Evolutionary conservation across 306 rosid species (phyloP).

Genomic region (Lithocarpus polystachyus): DNA sequence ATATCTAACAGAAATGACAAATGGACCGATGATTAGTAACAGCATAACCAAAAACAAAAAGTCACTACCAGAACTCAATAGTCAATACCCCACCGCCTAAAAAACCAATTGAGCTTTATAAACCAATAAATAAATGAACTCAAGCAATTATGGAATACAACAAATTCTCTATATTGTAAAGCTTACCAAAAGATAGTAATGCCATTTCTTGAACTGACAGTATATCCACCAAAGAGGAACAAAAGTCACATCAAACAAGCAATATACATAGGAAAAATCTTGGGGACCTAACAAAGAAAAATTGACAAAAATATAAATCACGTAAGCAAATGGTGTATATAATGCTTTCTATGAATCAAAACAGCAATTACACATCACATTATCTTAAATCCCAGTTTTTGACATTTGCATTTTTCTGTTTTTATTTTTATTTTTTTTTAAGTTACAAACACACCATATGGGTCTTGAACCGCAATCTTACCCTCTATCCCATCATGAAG

Average conservation of each 20-base stretch:
- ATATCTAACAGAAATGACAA: not conserved
- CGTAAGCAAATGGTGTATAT: not conserved
- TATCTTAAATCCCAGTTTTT: too few relatives aligned
- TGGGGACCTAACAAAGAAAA: conserved; percentile 67
- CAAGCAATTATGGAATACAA: not conserved
- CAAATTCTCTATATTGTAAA: not conserved
- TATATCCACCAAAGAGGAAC: conserved; percentile 95
- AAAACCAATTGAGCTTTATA: not conserved
- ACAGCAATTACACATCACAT: too few relatives aligned
- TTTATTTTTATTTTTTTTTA: too few relatives aligned
- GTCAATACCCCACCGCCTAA: not conserved
- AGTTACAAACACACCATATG: too few relatives aligned
- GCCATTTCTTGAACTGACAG: conserved; percentile 95
- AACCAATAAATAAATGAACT: not conserved
- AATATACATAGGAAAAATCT: conserved; percentile 71
- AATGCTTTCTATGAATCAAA: conserved; percentile 14
- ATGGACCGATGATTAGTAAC: not conserved
- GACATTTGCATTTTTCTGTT: too few relatives aligned
- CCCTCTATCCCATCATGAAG: too few relatives aligned
- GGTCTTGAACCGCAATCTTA: too few relatives aligned
- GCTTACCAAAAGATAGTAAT: conserved; percentile 88
- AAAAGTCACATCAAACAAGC: conserved; percentile 72
- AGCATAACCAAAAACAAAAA: not conserved
- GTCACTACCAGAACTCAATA: not conserved
- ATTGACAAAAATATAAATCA: not conserved